phyloP scores from a whole-genome alignment of 2,329 filamentous ascomycete genomes.

The Aspergillus sp. region DNA sequence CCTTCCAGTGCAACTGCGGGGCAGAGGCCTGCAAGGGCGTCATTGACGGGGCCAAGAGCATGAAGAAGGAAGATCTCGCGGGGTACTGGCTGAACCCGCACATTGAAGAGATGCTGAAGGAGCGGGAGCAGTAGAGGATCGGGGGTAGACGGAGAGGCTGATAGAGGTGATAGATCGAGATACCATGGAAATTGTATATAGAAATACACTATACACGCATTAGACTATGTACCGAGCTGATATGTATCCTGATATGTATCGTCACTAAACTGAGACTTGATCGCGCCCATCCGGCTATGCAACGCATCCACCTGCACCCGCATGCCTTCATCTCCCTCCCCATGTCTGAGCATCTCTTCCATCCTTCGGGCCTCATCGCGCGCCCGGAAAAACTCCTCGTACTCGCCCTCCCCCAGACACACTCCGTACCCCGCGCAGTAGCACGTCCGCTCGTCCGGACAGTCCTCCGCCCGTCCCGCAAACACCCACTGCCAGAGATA shows the following conservation, averaged over 20 bases:
- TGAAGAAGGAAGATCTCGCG: constrained; percentile 31
- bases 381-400: constrained; percentile 5
- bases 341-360: constrained; percentile 3
- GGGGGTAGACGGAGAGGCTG: neutral
- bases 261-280: constrained; percentile 1
- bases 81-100: constrained; percentile 46
- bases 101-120: constrained; percentile 33
- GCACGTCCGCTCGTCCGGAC: constrained; percentile 8
- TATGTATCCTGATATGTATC: neutral
- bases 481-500: constrained; percentile 49
- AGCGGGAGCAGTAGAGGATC: constrained; percentile 9
- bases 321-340: neutral
- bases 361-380: neutral
- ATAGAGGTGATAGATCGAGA: neutral
- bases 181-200: no score
- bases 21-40: constrained; percentile 37
- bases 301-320: neutral
- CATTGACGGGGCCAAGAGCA: constrained; percentile 41
- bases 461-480: constrained; percentile 3
- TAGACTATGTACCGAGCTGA: neutral
- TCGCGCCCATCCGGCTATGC: constrained; percentile 1
- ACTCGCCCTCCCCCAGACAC: constrained; percentile 5
- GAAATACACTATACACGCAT: neutral
- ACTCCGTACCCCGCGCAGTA: constrained; percentile 11
- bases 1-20: constrained; percentile 46